A percentile compares a stretch with the other conserved stretches of the same genome.
Conservation (phyloP, 768 basidiomycete genomes). For the Phlebiopsis flavidoalba region DNA sequence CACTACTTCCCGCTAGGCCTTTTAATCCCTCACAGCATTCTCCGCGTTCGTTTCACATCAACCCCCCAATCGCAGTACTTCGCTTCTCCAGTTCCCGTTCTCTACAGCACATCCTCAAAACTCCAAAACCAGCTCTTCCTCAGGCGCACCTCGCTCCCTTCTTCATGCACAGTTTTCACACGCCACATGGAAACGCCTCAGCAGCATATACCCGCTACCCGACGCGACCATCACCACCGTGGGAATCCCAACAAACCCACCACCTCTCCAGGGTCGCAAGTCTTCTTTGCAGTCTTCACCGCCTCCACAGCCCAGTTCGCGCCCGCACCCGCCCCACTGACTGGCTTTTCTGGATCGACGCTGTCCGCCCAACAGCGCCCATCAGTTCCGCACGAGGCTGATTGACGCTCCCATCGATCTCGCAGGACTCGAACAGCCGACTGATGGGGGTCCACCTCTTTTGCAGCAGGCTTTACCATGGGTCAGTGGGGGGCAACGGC, state of each 20-base stretch:
- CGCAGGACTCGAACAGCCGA: not conserved
- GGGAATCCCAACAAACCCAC: conserved; percentile 1
- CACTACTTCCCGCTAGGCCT: conserved; percentile 1
- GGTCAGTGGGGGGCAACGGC: not conserved
- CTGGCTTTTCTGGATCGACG: not conserved
- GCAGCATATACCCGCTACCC: conserved; percentile 8
- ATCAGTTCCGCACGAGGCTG: conserved; percentile 11
- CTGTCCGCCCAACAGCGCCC: conserved; percentile 9
- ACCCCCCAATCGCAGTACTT: conserved; percentile 3
- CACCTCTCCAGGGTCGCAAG: not conserved
- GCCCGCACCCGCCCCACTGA: not conserved
- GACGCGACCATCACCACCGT: conserved; percentile 11
- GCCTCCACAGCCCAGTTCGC: not conserved
- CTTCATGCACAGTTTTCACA: not conserved
- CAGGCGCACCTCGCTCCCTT: not conserved
- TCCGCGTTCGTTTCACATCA: not conserved
- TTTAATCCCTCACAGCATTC: not conserved
- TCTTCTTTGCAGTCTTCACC: not conserved
- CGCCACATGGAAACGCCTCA: not conserved
- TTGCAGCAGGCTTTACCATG: conserved; percentile 1
- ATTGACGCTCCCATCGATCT: conserved; percentile 1
- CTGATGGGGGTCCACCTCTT: not conserved
- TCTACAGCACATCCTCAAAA: conserved; percentile 2
- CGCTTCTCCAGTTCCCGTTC: not conserved
- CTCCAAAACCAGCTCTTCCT: too few relatives aligned